Conservation (phyloP, 306 rosid species). For the Macrotyloma uniflorum region DNA sequence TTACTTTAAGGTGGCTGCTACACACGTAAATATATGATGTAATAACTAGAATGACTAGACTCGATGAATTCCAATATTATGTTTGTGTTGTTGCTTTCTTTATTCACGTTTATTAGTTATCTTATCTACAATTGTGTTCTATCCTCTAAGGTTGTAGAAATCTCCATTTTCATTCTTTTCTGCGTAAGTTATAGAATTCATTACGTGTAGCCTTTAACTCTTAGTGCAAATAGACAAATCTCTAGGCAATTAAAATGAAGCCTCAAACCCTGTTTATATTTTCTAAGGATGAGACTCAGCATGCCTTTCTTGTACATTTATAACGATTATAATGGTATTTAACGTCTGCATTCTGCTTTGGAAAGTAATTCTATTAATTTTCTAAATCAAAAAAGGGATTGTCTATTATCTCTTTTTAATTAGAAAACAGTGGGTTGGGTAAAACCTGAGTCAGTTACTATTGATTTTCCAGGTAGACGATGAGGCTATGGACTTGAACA, state of each 20-base stretch:
- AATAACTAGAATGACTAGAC: neutral
- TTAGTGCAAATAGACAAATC: constrained; percentile 12
- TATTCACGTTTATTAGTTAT: neutral
- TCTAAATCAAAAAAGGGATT: neutral
- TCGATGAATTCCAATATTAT: neutral
- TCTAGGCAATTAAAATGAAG: constrained; percentile 6
- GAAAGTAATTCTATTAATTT: constrained; percentile 11
- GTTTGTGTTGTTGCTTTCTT: neutral
- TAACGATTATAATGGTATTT: neutral
- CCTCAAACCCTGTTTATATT: constrained; percentile 16
- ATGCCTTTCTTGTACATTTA: constrained; percentile 4
- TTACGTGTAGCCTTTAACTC: constrained; percentile 16
- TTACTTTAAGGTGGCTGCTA: neutral
- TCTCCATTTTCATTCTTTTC: constrained; percentile 21
- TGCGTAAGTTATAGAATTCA: neutral
- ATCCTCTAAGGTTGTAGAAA: neutral
- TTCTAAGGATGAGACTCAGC: constrained; percentile 18
- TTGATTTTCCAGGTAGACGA: constrained; percentile 78
- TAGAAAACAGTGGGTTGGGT: neutral
- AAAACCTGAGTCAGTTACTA: constrained; percentile 25
- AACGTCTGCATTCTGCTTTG: constrained; percentile 6
- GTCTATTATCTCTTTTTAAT: neutral
- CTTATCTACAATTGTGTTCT: neutral
- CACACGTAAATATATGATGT: neutral
- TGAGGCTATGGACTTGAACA: constrained; percentile 90